A percentile compares a stretch with the other conserved stretches of the same genome.
Conservation (phyloP, 2,329 filamentous ascomycete genomes). For the Fusarium hainanense region DNA sequence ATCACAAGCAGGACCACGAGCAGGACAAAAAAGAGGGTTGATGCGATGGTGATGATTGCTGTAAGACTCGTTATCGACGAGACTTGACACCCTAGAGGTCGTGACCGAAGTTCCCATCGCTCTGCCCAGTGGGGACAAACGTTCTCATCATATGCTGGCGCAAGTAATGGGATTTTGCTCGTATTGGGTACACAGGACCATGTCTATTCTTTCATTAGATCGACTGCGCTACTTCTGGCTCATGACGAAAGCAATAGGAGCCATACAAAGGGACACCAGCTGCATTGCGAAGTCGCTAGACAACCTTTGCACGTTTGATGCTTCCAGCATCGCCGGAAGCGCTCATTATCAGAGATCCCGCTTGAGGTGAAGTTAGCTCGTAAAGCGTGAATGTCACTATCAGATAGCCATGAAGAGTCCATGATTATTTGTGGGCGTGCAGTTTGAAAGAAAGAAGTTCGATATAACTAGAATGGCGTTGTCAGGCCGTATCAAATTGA, state of each 20-base stretch:
- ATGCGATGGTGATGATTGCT: conserved; percentile 43
- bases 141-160: conserved; percentile 61
- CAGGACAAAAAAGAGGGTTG: conserved; percentile 45
- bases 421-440: conserved; percentile 9
- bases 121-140: conserved; percentile 64
- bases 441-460: background rate
- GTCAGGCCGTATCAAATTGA: background rate
- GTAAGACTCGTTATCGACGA: conserved; percentile 52
- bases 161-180: conserved; percentile 58
- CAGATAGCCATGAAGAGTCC: conserved; percentile 15
- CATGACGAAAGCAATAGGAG: background rate
- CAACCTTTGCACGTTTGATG: conserved; percentile 62
- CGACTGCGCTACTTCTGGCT: background rate
- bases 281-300: conserved; percentile 57
- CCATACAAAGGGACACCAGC: conserved; percentile 65
- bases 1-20: conserved; percentile 41
- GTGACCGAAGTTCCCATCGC: conserved; percentile 53
- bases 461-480: background rate
- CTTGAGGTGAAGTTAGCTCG: conserved; percentile 49
- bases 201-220: conserved; percentile 52
- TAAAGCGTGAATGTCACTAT: conserved; percentile 20
- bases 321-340: conserved; percentile 63
- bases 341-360: conserved; percentile 48
- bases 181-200: conserved; percentile 66
- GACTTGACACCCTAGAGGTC: conserved; percentile 51